These are phyloP conservation scores for Fusarium bactridioides DNA, from an alignment of 2,329 filamentous ascomycete species.

Conservation along the genomic window DNA sequence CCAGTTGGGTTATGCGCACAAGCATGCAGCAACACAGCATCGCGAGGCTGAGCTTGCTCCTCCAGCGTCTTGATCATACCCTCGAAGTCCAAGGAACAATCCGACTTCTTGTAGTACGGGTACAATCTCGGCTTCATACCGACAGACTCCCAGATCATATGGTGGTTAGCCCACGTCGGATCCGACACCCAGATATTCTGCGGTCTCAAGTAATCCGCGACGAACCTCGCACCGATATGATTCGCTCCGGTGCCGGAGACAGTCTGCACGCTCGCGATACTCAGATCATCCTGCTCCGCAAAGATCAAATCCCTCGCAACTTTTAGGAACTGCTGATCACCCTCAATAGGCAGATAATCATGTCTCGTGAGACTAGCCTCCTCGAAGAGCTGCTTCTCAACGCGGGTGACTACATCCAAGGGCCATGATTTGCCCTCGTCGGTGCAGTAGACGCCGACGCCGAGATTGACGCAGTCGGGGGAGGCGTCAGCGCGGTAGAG, in stretches of 20 bases:
- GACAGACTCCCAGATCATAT: constrained; percentile 96
- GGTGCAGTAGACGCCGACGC: constrained; percentile 35
- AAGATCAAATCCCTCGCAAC: constrained; percentile 32
- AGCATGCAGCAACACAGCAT: constrained; percentile 88
- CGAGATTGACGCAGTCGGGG: constrained; percentile 35
- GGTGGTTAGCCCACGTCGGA: constrained; percentile 98
- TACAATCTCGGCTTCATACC: constrained; percentile 79
- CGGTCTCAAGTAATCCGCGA: constrained; percentile 83
- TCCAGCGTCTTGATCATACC: constrained; percentile 80
- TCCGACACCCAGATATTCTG: constrained; percentile 87
- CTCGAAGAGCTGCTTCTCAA: constrained; percentile 29
- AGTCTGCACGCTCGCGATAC: constrained; percentile 75
- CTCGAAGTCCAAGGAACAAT: constrained; percentile 88
- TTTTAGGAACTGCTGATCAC: constrained; percentile 30
- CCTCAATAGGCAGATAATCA: constrained; percentile 36
- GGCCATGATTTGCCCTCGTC: constrained; percentile 38
- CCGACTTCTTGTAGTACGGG: constrained; percentile 89
- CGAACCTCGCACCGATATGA: constrained; percentile 91
- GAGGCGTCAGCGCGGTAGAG: constrained; percentile 23
- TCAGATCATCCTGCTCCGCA: constrained; percentile 14
- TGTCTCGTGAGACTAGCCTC: constrained; percentile 23
- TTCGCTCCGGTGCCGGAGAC: constrained; percentile 97
- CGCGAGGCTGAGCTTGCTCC: constrained; percentile 72
- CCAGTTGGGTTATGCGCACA: constrained; percentile 98
- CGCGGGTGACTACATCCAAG: constrained; percentile 25